Evolutionary conservation across 2,329 filamentous ascomycete species (phyloP), one percentile per base, ranked within the genome.

Genomic region (Calonectria hongkongensis): DNA sequence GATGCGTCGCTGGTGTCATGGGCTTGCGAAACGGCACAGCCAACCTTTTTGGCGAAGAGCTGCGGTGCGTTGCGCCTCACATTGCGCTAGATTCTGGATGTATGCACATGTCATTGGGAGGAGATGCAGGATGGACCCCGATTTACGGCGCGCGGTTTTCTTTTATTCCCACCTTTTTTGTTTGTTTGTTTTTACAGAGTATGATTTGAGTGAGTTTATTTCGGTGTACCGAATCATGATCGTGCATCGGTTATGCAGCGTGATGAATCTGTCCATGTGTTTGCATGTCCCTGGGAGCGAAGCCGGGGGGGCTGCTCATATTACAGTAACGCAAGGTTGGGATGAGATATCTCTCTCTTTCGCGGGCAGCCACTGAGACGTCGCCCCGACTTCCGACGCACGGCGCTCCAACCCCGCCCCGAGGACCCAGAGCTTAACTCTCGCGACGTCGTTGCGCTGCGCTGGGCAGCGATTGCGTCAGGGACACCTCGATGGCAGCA

Each of bases 401-500:
- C 16, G 36, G 18, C 4, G 43, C 56, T 16, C 41, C 62, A 50
- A 54, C 71, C 70, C 71, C 63, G 63, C 60, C 64, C 65, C 65
- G 62, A 64, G 48, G 63, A 71, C 18, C 65, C 51, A 73, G 58
- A 63, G 58, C 58, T 63, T 45, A 63, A 63, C 16, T 43, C 56
- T 36, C 10, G 28, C 36, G 27, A 18, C 27, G 33, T 45, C 56
- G 50, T 72, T 60, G 56, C 45, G 58, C 69, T 33, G 66, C 43
- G 25, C 58, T 27, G 27, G 36, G 65, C 50, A 48, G 60, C 71
- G 71, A 78, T 79, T 74, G 78, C 78, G 78, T 79, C 78, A 79
- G 76, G 76, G 70, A 73, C 75, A 48, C 28, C 33, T 60, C 76
- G 77, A 79, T 79, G 78, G 76, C 78, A 79, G 76, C 72, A 79